Conservation (phyloP, 768 basidiomycete species). For the Mycena galopus region DNA sequence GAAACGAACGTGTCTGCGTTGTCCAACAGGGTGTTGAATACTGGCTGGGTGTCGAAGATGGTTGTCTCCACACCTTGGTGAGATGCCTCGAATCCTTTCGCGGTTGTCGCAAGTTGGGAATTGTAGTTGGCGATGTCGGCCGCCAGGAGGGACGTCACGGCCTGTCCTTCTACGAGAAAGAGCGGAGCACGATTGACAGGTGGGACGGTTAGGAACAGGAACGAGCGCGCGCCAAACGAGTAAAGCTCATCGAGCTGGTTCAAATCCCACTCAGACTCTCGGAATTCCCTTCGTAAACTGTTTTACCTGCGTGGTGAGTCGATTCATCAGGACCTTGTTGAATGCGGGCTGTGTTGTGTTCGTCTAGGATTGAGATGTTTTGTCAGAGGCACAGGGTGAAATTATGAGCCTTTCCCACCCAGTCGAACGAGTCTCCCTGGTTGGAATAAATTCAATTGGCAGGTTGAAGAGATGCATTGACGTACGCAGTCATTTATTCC, state of each 20-base stretch:
- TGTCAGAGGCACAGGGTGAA: background rate
- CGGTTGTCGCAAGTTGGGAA: constrained; percentile 54
- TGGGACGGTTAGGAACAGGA: constrained; percentile 74
- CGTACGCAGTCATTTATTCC: constrained; percentile 75
- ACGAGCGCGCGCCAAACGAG: constrained; percentile 65
- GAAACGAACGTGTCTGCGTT: constrained; percentile 51
- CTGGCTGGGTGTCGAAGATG: constrained; percentile 67
- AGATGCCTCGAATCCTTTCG: constrained; percentile 53
- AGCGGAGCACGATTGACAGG: constrained; percentile 70
- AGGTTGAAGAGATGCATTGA: background rate
- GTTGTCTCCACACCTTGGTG: constrained; percentile 60
- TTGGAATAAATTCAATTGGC: background rate
- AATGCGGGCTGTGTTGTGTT: constrained; percentile 54
- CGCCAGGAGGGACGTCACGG: constrained; percentile 51
- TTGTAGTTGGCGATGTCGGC: constrained; percentile 64
- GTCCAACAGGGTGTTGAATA: constrained; percentile 72
- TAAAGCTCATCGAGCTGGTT: constrained; percentile 63
- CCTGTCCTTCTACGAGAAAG: constrained; percentile 53
- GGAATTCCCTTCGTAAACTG: background rate
- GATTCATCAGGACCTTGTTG: constrained; percentile 50
- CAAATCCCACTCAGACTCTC: constrained; percentile 22
- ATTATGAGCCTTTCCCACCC: constrained; percentile 48
- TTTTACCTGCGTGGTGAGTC: constrained; percentile 49
- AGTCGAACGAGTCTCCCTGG: constrained; percentile 63
- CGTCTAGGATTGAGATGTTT: constrained; percentile 39